Base-by-base conservation (phyloP, 306 rosid species). In the Malus fusca region DNA sequence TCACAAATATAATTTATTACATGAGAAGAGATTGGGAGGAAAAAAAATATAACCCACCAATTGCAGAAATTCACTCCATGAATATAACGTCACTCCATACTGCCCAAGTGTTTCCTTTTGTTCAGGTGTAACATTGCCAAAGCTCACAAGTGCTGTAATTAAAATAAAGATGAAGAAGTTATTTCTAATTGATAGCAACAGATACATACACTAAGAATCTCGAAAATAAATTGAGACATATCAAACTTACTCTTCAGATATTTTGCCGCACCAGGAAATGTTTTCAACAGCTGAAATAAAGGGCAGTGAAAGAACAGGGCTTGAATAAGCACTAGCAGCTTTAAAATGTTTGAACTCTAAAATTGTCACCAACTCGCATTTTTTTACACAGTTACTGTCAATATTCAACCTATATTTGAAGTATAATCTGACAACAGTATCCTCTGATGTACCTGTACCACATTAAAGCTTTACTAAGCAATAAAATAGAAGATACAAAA, bases 31-130 rank as follows among this genome's bases (percentile, higher is more conserved):
- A 51, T 51, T 40, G 73, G 76, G 52, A 48, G 13, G 63, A 42
- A 40, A 77, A 26, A 69, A 81, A 67, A 25, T 59, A 82, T 37
- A 82, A 78, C 98, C 75, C 59, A 95, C 97, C 91, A 87, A 69
- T 80, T 84, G 82, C 81, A 95, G 82, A 83, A 95, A 92, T 71
- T 90, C 93, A 65, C 78, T 84, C 98, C 98, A 95, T 3, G 97
- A 86, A 84, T 90, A 88, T 78, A 95, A 75, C 56, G 75, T 67
- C 84, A 87, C 62, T 55, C 89, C 97, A 80, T 78, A 89, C 75
- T 80, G 79, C 68, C 84, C 83, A 79, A 89, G 88, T 66, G 86
- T 85, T 82, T 86, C 88, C 85, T 85, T 95, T 82, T 95, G 95
- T 72, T 88, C 88, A 23, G 81, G 76, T 5, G 96, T 75, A 86